Evolutionary conservation across 805 yeast species (phyloP), one percentile per base, ranked within the genome.

Genomic region (Groenewaldozyma salmanticensis): DNA sequence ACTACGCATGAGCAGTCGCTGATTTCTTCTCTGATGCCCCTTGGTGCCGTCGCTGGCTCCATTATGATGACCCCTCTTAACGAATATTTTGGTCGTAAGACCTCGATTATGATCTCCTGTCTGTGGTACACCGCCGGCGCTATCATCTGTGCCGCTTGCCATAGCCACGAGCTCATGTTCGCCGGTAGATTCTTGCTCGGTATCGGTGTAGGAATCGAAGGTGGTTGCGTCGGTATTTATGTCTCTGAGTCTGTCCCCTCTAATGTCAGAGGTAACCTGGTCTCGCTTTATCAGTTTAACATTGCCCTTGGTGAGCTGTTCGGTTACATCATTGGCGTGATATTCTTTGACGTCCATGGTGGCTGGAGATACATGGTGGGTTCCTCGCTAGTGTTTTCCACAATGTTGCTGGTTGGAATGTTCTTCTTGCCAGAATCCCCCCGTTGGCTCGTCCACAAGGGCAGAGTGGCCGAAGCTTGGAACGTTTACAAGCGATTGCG

Each of bases 351-450:
- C 33, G 81, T 84, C 21, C 51, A 72, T 44, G 79, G 85, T 53
- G 97, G 97, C 40, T 90, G 97, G 97, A 75, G 96, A 61, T 75
- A 86, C 33, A 70, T 86, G 21, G 96, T 92, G 27, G 97, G 96
- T 4, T 64, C 92, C 27, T 81, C 95, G 37, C 74, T 92, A 67
- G 74, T 90, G 21, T 97, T 97, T 11, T 83, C 95, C 4, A 79
- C 71, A 15, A 48, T 78, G 21, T 97, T 90, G 65, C 73, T 84
- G 59, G 67, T 68, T 17, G 71, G 85, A 37, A 88, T 92, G 58
- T 60, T 77, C 54, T 88, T 85, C 66, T 72, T 90, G 61, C 97
- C 98, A 9, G 98, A 90, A 57, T 87, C 97, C 9, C 98, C 98
- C 44, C 75, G 98, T 59, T 90, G 65, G 59, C 77, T 90, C 54